These are phyloP conservation scores for Nothophytophthora sp. DNA, from an alignment of 352 stramenopile genomes.

Conservation along the genomic window DNA sequence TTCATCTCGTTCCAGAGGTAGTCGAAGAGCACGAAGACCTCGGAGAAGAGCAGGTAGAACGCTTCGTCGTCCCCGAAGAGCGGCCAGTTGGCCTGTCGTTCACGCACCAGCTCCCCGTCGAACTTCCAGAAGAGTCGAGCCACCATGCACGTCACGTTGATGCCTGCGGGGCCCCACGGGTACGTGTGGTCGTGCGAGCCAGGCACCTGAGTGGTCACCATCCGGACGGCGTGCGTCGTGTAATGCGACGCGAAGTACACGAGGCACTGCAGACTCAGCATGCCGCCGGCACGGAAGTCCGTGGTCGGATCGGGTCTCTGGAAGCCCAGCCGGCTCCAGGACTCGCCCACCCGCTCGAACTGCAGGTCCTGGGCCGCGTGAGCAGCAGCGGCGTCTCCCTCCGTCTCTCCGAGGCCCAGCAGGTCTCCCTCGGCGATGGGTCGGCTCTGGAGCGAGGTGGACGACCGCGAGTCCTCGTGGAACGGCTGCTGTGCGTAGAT, in stretches of 20 bases:
- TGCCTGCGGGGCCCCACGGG: constrained; percentile 79
- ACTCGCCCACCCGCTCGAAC: constrained; percentile 75
- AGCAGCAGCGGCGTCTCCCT: not conserved
- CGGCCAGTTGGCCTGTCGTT: constrained; percentile 68
- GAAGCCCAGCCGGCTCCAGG: constrained; percentile 83
- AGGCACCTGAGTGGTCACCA: constrained; percentile 79
- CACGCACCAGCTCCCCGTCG: constrained; percentile 67
- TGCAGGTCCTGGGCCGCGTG: constrained; percentile 19
- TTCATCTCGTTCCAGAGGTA: constrained; percentile 87
- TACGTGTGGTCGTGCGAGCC: constrained; percentile 84
- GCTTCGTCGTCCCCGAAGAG: constrained; percentile 68
- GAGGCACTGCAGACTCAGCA: constrained; percentile 80
- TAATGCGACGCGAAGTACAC: constrained; percentile 82
- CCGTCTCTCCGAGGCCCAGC: constrained; percentile 22
- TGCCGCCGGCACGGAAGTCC: constrained; percentile 80
- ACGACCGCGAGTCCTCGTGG: constrained; percentile 16
- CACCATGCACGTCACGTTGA: constrained; percentile 88
- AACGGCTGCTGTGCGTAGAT: constrained; percentile 65
- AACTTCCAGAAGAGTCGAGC: constrained; percentile 81
- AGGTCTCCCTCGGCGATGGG: constrained; percentile 28
- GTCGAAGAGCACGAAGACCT: constrained; percentile 87
- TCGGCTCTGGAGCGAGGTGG: constrained; percentile 13
- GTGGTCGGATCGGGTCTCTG: constrained; percentile 85
- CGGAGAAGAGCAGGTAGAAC: constrained; percentile 80
- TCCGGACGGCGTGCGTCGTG: constrained; percentile 62